Base-by-base conservation (phyloP, 1,284 basidiomycete genomes). In the Pseudozyma pruni region DNA sequence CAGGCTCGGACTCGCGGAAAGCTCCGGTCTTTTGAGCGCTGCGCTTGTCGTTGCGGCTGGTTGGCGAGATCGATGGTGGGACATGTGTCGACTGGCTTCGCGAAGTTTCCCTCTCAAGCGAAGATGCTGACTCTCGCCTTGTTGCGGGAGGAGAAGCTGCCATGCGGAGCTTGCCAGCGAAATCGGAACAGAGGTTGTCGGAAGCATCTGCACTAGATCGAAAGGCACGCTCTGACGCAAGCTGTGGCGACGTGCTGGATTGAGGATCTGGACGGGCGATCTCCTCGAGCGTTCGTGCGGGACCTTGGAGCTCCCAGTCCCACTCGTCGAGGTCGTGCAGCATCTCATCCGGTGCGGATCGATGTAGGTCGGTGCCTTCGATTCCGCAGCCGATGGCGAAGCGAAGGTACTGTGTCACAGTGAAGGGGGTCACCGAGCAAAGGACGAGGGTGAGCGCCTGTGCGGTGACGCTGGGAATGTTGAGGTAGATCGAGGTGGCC, bases 401-500 rank as follows among this genome's bases (percentile, higher is more conserved):
- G 51, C 88, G 86, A 40, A 96, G 87, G 81, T 95, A 96, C 14
- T 87, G 86, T 0, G 88, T 79, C 34, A 91, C 88, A 0, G 93
- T 94, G 60, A 86, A 86, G 0, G 93, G 93, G 0, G 92, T 90
- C 37, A 95, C 86, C 0, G 91, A 91, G 57, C 85, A 87, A 22
- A 94, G 85, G 20, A 95, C 87, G 46, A 88, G 85, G 0, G 87
- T 85, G 20, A 94, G 85, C 0, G 91, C 89, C 69, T 92, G 89
- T 1, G 90, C 87, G 19, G 91, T 88, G 25, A 94, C 82, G 11
- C 88, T 86, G 0, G 91, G 90, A 22, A 94, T 90, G 37, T 90
- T 90, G 31, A 97, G 88, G 82, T 93, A 96, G 39, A 91, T 87
- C 0, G 92, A 87, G 5, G 92, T 93, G 0, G 92, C 91, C 27